Base-by-base conservation (phyloP, 2,329 filamentous ascomycete species). In the Didymella arachidicola region DNA sequence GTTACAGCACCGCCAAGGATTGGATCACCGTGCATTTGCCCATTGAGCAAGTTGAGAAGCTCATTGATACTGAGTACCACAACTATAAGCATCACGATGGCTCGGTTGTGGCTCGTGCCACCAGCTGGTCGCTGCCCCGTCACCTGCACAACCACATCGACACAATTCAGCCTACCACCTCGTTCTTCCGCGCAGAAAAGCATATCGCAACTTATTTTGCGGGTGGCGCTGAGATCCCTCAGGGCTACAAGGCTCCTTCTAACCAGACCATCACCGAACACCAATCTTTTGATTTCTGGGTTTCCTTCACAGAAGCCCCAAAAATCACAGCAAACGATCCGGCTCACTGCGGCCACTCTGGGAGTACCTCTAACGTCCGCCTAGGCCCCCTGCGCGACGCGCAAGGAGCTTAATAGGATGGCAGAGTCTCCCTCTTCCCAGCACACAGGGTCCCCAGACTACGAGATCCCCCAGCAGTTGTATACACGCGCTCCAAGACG, bases 101-200 rank as follows among this genome's bases (percentile, higher is more conserved):
- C n/a, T 71, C 79, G 2, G 69, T 78, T 11, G 68, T 86, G 7
- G 78, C 83, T 16, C 81, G 86, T 42, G 80, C 86, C 0, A 81
- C 83, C 1, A 73, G 79, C 39, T 88, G 85, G 85, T 87, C 84
- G 42, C 79, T 88, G 4, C 85, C 86, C 16, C 68, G 66, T 32
- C 82, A 87, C 66, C 77, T 87, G 4, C 84, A 87, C 66, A 77
- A 80, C 47, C 84, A 86, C 66, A 82, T 87, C 60, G 84, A 87
- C 66, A 81, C 83, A 12, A 82, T 87, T 26, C 85, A 87, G 69
- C 86, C 86, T 2, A 87, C 85, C 1, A 87, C 81, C 47, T 84
- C 84, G 0, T 87, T 87, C 77, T 83, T 77, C 65, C 72, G 68
- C 26, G 68, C 60, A 25, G 65, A 59, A 16, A 59, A 67, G 7